Percentiles rank a stretch among this genome's conserved stretches.
Conservation (phyloP, 345 rosid genomes). For the Linum usitatissimum region DNA sequence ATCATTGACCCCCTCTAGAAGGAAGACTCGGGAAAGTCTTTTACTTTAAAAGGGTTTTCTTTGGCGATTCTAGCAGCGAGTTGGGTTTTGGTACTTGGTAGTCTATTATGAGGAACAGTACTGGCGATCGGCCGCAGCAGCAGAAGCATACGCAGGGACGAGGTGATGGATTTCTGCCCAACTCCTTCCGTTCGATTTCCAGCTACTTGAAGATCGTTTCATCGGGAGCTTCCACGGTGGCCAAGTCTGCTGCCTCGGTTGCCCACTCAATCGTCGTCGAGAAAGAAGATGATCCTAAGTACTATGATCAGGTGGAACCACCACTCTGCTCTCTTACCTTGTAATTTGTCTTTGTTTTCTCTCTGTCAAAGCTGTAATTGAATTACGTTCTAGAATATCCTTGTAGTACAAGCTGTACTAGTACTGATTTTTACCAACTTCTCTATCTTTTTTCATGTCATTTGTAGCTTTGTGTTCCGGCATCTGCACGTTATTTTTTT, state of each 20-base stretch:
- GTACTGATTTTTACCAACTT: too few species aligned
- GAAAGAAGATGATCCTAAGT: slow-evolving; percentile 38
- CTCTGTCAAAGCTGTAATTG: too few species aligned
- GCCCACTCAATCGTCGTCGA: slow-evolving; percentile 66
- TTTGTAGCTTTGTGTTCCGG: too few species aligned
- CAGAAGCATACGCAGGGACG: slow-evolving; percentile 14
- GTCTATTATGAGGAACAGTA: slow-evolving; percentile 52
- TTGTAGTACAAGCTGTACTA: too few species aligned
- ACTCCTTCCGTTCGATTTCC: slow-evolving; percentile 68
- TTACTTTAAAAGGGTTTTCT: slow-evolving; percentile 5
- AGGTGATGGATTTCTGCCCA: slow-evolving; percentile 41
- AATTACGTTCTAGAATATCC: too few species aligned
- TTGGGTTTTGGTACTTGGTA: slow-evolving; percentile 24
- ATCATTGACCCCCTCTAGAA: too few species aligned
- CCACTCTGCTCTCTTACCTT: too few species aligned
- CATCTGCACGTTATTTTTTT: too few species aligned
- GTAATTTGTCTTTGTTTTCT: too few species aligned
- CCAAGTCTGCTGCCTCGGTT: slow-evolving; percentile 69
- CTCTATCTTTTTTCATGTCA: too few species aligned
- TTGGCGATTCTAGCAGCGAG: slow-evolving; percentile 15
- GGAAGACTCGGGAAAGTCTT: slow-evolving; percentile 8
- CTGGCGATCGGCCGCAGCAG: slow-evolving; percentile 36
- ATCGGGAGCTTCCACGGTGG: slow-evolving; percentile 84
- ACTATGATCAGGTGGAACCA: slow-evolving; percentile 55
- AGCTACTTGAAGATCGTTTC: slow-evolving; percentile 69